Conservation (phyloP, 2,329 filamentous ascomycete genomes). For the Lachnellula subtilissima region DNA sequence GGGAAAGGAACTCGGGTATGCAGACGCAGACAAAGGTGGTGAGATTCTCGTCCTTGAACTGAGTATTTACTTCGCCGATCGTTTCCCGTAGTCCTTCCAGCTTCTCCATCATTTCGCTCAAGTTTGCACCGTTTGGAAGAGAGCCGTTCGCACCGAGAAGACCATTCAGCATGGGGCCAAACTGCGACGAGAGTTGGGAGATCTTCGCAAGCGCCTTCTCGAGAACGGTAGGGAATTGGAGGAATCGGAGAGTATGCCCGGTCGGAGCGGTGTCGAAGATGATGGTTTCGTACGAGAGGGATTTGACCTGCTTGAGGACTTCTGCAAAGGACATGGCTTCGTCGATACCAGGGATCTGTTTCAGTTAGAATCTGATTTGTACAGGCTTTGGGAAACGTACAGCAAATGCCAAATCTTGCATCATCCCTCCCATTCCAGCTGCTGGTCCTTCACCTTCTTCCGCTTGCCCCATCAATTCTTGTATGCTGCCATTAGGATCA, state of each 20-base stretch:
- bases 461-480: constrained; percentile 77
- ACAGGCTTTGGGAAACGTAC: constrained; percentile 45
- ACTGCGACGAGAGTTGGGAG: constrained; percentile 87
- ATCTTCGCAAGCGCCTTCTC: constrained; percentile 98
- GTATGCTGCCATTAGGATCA: constrained; percentile 95
- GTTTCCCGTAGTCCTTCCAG: constrained; percentile 90
- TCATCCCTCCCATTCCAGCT: constrained; percentile 83
- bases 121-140: constrained; percentile 86
- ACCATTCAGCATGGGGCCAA: constrained; percentile 91
- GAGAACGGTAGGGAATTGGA: constrained; percentile 96
- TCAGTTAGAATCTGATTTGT: not conserved
- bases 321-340: constrained; percentile 99
- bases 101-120: constrained; percentile 89
- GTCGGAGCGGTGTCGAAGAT: constrained; percentile 99
- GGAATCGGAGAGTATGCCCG: constrained; percentile 94
- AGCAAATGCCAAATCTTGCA: constrained; percentile 96
- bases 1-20: constrained; percentile 91
- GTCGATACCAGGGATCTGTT: constrained; percentile 91
- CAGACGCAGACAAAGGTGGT: constrained; percentile 98
- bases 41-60: constrained; percentile 95
- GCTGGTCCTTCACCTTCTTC: constrained; percentile 71
- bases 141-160: constrained; percentile 65
- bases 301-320: constrained; percentile 98
- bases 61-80: constrained; percentile 91
- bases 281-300: constrained; percentile 96